These are phyloP conservation scores for Trichoderma afroharzianum DNA, from an alignment of 2,329 filamentous ascomycete species.

Conservation along the genomic window DNA sequence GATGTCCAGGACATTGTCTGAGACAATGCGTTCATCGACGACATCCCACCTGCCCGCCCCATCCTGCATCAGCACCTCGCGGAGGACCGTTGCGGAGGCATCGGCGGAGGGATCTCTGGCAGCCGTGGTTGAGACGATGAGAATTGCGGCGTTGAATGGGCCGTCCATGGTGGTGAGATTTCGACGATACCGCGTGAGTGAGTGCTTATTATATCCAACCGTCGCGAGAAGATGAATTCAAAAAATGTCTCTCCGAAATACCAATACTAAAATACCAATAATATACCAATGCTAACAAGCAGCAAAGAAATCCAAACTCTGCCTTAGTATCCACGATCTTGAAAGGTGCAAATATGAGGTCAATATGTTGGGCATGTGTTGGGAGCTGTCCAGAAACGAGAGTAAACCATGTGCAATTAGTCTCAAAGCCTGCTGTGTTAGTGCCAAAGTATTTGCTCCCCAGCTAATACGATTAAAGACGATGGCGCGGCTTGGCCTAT, in stretches of 20 bases:
- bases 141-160: constrained; percentile 67
- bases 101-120: constrained; percentile 75
- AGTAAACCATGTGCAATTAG: neutral
- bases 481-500: neutral
- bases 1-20: constrained; percentile 72
- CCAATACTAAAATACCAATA: neutral
- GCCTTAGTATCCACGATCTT: neutral
- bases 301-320: neutral
- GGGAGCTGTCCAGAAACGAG: neutral
- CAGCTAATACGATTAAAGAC: neutral
- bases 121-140: constrained; percentile 90
- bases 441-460: neutral
- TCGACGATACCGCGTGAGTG: neutral
- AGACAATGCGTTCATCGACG: constrained; percentile 67
- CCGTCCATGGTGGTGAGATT: constrained; percentile 9
- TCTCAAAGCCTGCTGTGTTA: neutral
- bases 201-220: neutral
- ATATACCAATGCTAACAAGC: neutral
- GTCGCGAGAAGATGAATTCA: neutral
- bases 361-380: neutral
- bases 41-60: constrained; percentile 70
- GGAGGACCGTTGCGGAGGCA: constrained; percentile 63
- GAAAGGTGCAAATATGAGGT: neutral
- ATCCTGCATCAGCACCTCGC: constrained; percentile 63
- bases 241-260: neutral